Evolutionary conservation across 257 asterid genomes (phyloP), one percentile per base, ranked within the genome.

Genomic region (Solanum paucissectum): DNA sequence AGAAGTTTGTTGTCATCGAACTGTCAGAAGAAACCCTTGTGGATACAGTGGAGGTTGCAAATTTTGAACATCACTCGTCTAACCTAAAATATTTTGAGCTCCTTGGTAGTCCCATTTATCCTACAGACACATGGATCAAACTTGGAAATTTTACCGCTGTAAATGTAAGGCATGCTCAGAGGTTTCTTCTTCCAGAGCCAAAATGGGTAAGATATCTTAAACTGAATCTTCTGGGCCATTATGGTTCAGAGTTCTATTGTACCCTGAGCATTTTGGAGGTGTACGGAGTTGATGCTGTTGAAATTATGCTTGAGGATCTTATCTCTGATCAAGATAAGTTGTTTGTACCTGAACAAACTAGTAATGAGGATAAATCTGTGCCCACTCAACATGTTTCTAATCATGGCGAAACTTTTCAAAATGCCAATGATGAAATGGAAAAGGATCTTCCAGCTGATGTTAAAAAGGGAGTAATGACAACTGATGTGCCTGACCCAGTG

Each of bases 231-330:
- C 87, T 91, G 16, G 94, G 92, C 87, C 99, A 97, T 91, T 94
- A 95, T 36, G 98, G 98, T 69, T 92, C 98, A 13, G 99, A 97
- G 89, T 97, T 97, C 90, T 97, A 97, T 89, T 97, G 99, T 86
- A 97, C 99, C 16, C 77, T 97, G 34, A 97, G 98, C 88, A 90
- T 93, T 72, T 86, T 97, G 25, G 98, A 96, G 92, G 99, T 95
- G 84, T 96, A 94, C 87, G 99, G 99, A 66, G 93, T 97, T 86
- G 99, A 97, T 93, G 99, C 98, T 68, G 94, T 97, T 62, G 99
- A 97, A 93, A 97, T 91, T 92, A 96, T 97, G 99, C 99, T 97
- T 14, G 99, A 95, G 91, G 99, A 97, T 90, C 92, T 96, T 32
- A 88, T 94, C 64, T 94, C 93, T 4, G 93, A 91, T 87, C 94